These are phyloP conservation scores for Agaricus blazei DNA, from an alignment of 768 basidiomycete species.

Conservation along the genomic window DNA sequence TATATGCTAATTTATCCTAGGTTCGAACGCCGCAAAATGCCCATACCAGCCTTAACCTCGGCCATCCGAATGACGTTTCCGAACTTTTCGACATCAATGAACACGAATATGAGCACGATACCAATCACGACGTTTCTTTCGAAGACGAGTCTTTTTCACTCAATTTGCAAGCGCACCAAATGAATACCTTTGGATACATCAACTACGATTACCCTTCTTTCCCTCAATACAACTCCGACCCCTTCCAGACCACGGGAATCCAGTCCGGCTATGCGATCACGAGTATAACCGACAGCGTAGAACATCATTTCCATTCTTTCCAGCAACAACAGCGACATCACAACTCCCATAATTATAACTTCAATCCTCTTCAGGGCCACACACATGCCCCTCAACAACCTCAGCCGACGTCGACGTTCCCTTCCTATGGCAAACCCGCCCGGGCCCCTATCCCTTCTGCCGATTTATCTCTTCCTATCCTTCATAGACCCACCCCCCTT, in stretches of 20 bases:
- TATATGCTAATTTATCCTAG: constrained; percentile 17
- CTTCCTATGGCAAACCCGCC: constrained; percentile 10
- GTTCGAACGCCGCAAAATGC: constrained; percentile 26
- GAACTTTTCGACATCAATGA: constrained; percentile 76
- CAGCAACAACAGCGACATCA: constrained; percentile 24
- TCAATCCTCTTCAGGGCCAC: neutral
- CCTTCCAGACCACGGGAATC: constrained; percentile 28
- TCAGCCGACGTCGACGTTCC: neutral
- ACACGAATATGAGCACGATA: constrained; percentile 48
- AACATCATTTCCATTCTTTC: constrained; percentile 36
- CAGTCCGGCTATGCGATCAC: constrained; percentile 21
- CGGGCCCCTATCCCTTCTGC: constrained; percentile 13
- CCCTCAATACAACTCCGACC: constrained; percentile 27
- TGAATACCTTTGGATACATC: constrained; percentile 30
- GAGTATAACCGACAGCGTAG: constrained; percentile 34
- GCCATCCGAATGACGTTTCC: constrained; percentile 37
- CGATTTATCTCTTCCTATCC: constrained; percentile 8
- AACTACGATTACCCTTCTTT: constrained; percentile 22
- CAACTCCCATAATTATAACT: neutral
- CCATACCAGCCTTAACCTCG: constrained; percentile 27
- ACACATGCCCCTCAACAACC: constrained; percentile 1
- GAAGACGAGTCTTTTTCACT: constrained; percentile 34
- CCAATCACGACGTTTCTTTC: constrained; percentile 24
- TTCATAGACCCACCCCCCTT: neutral
- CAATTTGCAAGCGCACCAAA: constrained; percentile 24